phyloP scores from a whole-genome alignment of 2,329 filamentous ascomycete species.

The Aspergillus flavus region DNA sequence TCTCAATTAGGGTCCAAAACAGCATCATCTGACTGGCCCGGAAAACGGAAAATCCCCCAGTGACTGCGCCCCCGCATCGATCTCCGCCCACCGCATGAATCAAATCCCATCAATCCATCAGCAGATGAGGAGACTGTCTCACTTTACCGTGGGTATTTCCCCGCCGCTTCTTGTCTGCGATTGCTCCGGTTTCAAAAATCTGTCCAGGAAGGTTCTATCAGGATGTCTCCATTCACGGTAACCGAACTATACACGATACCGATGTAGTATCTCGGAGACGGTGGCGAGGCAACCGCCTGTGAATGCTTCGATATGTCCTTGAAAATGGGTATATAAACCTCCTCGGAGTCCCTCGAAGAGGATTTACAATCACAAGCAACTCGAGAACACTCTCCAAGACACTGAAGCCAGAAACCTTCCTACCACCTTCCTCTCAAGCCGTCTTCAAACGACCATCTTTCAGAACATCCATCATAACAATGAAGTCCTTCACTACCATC shows the following conservation, averaged over 20 bases:
- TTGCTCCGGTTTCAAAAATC: conserved; percentile 3
- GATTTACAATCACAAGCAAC: neutral
- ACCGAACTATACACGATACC: conserved; percentile 1
- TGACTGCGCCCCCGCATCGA: neutral
- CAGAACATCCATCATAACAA: conserved; percentile 15
- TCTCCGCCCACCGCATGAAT: neutral
- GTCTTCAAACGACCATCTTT: neutral
- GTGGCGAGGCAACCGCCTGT: neutral
- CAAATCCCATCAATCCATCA: neutral
- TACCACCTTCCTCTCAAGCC: neutral
- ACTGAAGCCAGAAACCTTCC: neutral
- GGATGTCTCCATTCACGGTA: neutral
- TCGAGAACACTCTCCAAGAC: neutral
- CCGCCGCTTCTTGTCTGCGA: neutral
- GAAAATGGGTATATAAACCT: conserved; percentile 6
- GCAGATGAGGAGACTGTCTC: conserved; percentile 5
- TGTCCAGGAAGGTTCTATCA: neutral
- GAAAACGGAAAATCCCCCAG: neutral
- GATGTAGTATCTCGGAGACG: neutral
- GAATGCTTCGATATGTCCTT: neutral
- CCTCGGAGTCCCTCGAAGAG: neutral
- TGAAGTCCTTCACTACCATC: conserved; percentile 29
- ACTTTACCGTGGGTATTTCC: neutral
- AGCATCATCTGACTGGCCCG: conserved; percentile 2
- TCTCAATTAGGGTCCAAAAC: conserved; percentile 1